Percentiles rank a stretch among this genome's conserved stretches.
These are phyloP conservation scores for Perilla frutescens DNA, from an alignment of 257 asterid genomes.

Conservation along the genomic window DNA sequence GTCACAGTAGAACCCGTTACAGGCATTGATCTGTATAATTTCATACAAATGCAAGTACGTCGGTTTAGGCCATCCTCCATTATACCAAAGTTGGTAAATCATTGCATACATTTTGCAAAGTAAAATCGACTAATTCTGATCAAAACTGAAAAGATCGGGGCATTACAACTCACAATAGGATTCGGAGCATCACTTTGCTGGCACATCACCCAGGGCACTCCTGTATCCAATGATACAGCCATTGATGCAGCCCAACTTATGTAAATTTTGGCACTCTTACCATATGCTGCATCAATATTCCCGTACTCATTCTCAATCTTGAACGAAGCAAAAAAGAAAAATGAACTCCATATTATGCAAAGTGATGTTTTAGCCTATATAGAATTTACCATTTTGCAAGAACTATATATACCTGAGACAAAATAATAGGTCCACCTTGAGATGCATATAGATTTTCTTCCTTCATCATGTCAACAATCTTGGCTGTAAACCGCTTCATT, in stretches of 20 bases:
- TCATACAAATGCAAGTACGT: slow-evolving; percentile 13
- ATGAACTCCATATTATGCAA: neutral
- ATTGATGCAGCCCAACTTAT: slow-evolving; percentile 86
- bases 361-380: neutral
- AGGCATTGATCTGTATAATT: slow-evolving; percentile 73
- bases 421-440: slow-evolving; percentile 90
- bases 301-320: slow-evolving; percentile 94
- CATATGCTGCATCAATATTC: slow-evolving; percentile 62
- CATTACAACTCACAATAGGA: slow-evolving; percentile 65
- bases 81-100: slow-evolving; percentile 45
- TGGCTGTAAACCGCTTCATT: slow-evolving; percentile 87
- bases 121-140: slow-evolving; percentile 1
- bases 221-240: slow-evolving; percentile 81
- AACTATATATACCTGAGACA: slow-evolving; percentile 72
- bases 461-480: slow-evolving; percentile 87
- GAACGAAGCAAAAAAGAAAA: neutral
- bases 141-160: neutral
- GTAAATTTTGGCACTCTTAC: slow-evolving; percentile 69
- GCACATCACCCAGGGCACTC: slow-evolving; percentile 99
- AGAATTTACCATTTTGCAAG: neutral
- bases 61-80: slow-evolving; percentile 4
- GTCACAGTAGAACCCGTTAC: slow-evolving; percentile 94
- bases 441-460: slow-evolving; percentile 80
- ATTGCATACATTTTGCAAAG: neutral
- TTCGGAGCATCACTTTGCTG: slow-evolving; percentile 92